Evolutionary conservation across 331 rosid species (phyloP).

Genomic region (Erythrophleum ivorense): DNA sequence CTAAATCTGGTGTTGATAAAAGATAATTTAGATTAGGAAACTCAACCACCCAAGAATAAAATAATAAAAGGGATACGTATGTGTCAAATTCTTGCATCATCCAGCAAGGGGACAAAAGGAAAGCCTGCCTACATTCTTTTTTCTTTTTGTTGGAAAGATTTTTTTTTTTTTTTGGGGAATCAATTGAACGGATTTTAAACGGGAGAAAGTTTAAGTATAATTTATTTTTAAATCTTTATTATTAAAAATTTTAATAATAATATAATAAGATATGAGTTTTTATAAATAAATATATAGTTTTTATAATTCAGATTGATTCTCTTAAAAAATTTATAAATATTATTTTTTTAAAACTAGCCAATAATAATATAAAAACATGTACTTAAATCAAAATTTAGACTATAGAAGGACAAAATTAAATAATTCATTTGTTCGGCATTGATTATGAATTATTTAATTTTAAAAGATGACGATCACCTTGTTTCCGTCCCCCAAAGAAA

Average conservation of each 20-base stretch:
- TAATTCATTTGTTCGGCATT: conserved; percentile 3
- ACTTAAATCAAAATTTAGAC: no score
- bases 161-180: not conserved
- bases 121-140: not conserved
- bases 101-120: not conserved
- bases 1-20: not conserved
- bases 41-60: conserved; percentile 8
- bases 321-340: not conserved
- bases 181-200: not conserved
- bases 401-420: no score
- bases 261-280: no score
- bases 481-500: not conserved
- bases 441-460: conserved; percentile 28
- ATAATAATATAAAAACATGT: no score
- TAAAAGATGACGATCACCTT: conserved; percentile 31
- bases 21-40: conserved; percentile 13
- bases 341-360: no score
- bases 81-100: conserved; percentile 44
- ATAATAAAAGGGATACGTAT: conserved; percentile 1
- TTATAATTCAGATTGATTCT: no score
- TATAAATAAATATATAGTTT: no score
- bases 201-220: not conserved
- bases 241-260: no score
- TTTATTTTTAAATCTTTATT: not conserved
- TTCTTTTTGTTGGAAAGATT: not conserved